Percentiles rank a stretch among this genome's conserved stretches.
phyloP scores from a whole-genome alignment of 202 grass and related monocot species.

The Panicum virgatum region DNA sequence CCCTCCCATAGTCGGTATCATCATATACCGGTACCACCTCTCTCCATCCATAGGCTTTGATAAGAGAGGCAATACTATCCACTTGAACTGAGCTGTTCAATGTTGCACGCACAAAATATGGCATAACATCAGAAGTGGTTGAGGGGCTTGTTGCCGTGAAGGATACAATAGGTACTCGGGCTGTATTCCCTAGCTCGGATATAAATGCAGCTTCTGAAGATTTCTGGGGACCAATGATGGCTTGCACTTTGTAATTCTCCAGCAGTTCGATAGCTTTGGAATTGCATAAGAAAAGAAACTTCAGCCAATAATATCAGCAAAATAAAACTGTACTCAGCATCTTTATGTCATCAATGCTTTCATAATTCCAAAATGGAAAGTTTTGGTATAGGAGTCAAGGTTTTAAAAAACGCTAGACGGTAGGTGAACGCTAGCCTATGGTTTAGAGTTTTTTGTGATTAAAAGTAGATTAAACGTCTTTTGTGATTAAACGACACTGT shows the following conservation, averaged over 20 bases:
- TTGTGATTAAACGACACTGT: no score
- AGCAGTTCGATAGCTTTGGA: slow-evolving; percentile 47
- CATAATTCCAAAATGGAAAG: no score
- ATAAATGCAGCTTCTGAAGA: slow-evolving; percentile 49
- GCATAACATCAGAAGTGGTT: no score
- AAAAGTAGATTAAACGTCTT: no score
- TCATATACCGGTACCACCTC: slow-evolving; percentile 40
- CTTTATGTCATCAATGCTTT: no score
- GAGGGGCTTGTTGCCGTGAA: slow-evolving; percentile 32
- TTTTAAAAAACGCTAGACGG: no score
- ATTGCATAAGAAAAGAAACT: background rate
- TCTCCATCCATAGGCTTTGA: slow-evolving; percentile 54
- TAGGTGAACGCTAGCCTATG: no score
- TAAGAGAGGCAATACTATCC: slow-evolving; percentile 44
- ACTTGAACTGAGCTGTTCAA: slow-evolving; percentile 37
- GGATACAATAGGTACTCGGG: slow-evolving; percentile 43
- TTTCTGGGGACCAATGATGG: slow-evolving; percentile 50
- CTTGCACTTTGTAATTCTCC: slow-evolving; percentile 34
- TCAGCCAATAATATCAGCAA: background rate
- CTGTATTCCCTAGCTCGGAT: slow-evolving; percentile 35
- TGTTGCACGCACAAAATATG: slow-evolving; percentile 57
- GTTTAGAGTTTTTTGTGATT: no score
- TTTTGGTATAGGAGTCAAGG: no score
- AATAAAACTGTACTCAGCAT: no score
- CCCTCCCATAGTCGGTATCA: slow-evolving; percentile 41